phyloP scores from a whole-genome alignment of 1,284 basidiomycete genomes.

The Jaminaea rosea region DNA sequence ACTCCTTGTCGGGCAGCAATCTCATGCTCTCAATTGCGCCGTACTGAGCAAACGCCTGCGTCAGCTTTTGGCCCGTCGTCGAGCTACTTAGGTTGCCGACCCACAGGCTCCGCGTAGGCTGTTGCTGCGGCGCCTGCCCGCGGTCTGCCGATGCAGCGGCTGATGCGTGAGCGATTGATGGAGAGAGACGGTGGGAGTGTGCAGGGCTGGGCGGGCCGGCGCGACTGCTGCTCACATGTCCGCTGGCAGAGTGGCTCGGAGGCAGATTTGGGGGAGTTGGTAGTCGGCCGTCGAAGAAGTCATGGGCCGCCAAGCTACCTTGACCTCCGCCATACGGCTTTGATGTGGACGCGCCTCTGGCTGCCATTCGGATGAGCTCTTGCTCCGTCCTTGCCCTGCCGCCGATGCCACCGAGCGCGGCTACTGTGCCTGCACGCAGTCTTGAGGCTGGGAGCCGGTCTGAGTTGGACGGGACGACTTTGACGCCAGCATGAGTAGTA shows the following conservation, averaged over 20 bases:
- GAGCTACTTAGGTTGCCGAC: conserved; percentile 91
- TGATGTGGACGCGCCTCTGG: background rate
- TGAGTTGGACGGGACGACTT: background rate
- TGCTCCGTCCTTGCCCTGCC: conserved; percentile 32
- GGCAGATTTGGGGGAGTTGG: conserved; percentile 5
- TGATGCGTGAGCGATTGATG: background rate
- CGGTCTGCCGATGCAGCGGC: background rate
- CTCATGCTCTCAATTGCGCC: conserved; percentile 91
- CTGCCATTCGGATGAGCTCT: conserved; percentile 19
- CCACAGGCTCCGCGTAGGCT: conserved; percentile 90
- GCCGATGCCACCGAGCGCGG: conserved; percentile 34
- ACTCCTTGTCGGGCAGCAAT: conserved; percentile 94
- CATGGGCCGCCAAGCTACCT: too few species aligned
- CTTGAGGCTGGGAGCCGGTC: background rate
- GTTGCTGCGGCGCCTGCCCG: conserved; percentile 53
- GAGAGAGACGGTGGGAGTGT: background rate
- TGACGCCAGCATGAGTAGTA: conserved; percentile 4
- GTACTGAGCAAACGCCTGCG: conserved; percentile 87
- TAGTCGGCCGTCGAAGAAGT: background rate
- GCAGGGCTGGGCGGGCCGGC: background rate
- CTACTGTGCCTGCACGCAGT: conserved; percentile 37
- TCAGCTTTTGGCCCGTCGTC: conserved; percentile 85
- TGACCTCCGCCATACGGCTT: too few species aligned
- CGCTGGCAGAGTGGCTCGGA: conserved; percentile 1
- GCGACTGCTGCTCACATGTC: background rate